Evolutionary conservation across 129 eudicot species (phyloP).

Genomic region (Solidago caesia): DNA sequence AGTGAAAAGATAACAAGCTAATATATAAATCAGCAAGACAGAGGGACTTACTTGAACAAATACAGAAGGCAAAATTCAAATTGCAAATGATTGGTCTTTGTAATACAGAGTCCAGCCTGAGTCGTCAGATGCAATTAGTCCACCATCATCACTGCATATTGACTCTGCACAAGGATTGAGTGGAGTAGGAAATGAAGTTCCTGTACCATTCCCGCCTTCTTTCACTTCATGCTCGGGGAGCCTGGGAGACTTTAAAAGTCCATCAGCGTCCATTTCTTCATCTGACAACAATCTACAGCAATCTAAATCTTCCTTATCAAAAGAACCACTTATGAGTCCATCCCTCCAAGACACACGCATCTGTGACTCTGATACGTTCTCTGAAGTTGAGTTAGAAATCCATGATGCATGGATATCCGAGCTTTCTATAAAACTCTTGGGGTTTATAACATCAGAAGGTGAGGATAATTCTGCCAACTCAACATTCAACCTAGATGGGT

Average conservation of each 20-base stretch:
- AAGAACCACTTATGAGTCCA: conserved; percentile 41
- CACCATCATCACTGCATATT: conserved; percentile 53
- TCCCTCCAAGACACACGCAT: conserved; percentile 85
- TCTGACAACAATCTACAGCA: conserved; percentile 77
- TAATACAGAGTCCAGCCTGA: conserved; percentile 60
- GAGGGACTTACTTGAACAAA: conserved; percentile 16
- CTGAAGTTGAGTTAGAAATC: conserved; percentile 46
- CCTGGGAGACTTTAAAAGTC: conserved; percentile 35
- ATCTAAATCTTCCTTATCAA: conserved; percentile 73
- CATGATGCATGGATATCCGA: conserved; percentile 41
- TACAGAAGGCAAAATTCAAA: conserved; percentile 29
- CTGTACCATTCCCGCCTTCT: conserved; percentile 29
- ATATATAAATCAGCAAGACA: not conserved
- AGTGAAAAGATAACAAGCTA: conserved; percentile 13
- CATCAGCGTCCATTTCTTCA: conserved; percentile 59
- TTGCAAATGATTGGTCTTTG: conserved; percentile 45
- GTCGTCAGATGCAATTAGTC: conserved; percentile 57
- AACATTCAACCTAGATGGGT: conserved; percentile 40
- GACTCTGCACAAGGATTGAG: conserved; percentile 62
- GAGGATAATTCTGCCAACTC: conserved; percentile 38
- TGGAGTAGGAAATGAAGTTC: conserved; percentile 18
- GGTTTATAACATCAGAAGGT: conserved; percentile 26
- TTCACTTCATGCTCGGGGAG: conserved; percentile 37
- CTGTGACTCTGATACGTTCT: conserved; percentile 48
- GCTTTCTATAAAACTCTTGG: conserved; percentile 24